phyloP scores from a whole-genome alignment of 805 yeast genomes.

The Novakomyces olei region DNA sequence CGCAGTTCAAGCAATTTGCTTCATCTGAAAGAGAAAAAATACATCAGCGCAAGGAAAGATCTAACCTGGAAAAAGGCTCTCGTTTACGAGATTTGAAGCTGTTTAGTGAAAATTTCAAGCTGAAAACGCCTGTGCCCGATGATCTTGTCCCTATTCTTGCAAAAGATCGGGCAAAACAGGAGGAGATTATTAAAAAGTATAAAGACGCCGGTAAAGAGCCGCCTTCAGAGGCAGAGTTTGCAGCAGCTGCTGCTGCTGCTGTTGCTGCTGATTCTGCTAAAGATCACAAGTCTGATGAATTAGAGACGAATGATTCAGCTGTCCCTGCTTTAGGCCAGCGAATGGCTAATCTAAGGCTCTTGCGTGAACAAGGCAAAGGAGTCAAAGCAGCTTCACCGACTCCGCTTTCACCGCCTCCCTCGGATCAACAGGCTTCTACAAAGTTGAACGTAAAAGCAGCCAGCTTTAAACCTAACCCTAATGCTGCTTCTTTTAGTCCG shows the following conservation, averaged over 20 bases:
- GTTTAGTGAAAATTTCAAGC: conserved; percentile 62
- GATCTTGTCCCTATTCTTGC: conserved; percentile 50
- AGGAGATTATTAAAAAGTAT: conserved; percentile 26
- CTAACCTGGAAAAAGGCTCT: conserved; percentile 16
- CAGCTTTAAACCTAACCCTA: conserved; percentile 47
- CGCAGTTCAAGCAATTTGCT: conserved; percentile 12
- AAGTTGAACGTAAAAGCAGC: conserved; percentile 36
- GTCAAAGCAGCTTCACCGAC: conserved; percentile 7
- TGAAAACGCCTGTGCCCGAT: conserved; percentile 30
- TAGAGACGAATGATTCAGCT: conserved; percentile 4
- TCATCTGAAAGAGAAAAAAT: conserved; percentile 14
- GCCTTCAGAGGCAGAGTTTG: conserved; percentile 7
- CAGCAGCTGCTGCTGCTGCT: conserved; percentile 8
- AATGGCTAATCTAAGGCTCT: conserved; percentile 5
- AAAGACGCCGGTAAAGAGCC: conserved; percentile 8
- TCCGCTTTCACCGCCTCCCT: conserved; percentile 4
- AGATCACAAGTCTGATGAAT: conserved; percentile 3
- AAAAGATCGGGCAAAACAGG: conserved; percentile 43
- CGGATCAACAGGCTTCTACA: conserved; percentile 18
- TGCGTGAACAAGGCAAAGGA: conserved; percentile 13
- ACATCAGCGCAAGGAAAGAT: conserved; percentile 8
- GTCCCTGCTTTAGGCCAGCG: conserved; percentile 4
- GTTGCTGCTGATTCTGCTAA: background rate
- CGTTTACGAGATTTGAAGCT: conserved; percentile 30
- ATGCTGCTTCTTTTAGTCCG: conserved; percentile 46